phyloP scores from a whole-genome alignment of 2,329 filamentous ascomycete species.

The Cladosporium austrohemisphaericum region DNA sequence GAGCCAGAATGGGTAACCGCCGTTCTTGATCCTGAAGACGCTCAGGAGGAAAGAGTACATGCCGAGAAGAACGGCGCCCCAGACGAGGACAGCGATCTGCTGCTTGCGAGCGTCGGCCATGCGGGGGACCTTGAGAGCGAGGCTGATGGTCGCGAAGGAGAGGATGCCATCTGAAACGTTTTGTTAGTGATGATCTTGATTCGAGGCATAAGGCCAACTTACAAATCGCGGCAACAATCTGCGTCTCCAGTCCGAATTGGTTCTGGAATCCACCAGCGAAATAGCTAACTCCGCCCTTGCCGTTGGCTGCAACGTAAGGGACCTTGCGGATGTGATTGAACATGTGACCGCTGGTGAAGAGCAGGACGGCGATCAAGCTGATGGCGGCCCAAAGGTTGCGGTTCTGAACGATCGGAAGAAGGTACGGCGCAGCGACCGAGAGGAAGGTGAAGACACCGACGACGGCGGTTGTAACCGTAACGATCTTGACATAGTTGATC shows the following conservation, averaged over 20 bases:
- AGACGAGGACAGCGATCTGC: conserved; percentile 75
- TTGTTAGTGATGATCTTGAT: background rate
- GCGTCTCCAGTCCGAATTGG: conserved; percentile 90
- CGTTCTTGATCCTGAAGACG: conserved; percentile 91
- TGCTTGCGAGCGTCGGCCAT: conserved; percentile 74
- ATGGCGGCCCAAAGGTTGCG: conserved; percentile 91
- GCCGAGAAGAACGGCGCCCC: conserved; percentile 71
- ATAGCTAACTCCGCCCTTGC: conserved; percentile 80
- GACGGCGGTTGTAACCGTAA: conserved; percentile 62
- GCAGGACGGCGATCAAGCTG: conserved; percentile 80
- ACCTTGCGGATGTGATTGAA: conserved; percentile 98
- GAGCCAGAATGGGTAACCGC: conserved; percentile 88
- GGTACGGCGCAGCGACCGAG: conserved; percentile 70
- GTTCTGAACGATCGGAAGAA: conserved; percentile 79
- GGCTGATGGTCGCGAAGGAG: conserved; percentile 84
- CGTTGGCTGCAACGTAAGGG: conserved; percentile 83
- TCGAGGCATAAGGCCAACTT: conserved; percentile 45
- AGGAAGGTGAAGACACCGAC: conserved; percentile 66
- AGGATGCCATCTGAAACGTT: conserved; percentile 63
- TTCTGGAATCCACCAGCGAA: conserved; percentile 90
- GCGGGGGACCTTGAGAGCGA: conserved; percentile 88
- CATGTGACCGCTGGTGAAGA: conserved; percentile 98
- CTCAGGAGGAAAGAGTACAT: conserved; percentile 94
- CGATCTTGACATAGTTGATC: conserved; percentile 78
- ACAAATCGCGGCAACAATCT: conserved; percentile 93